Base-by-base conservation (phyloP, 306 rosid species). In the Rubus idaeus region DNA sequence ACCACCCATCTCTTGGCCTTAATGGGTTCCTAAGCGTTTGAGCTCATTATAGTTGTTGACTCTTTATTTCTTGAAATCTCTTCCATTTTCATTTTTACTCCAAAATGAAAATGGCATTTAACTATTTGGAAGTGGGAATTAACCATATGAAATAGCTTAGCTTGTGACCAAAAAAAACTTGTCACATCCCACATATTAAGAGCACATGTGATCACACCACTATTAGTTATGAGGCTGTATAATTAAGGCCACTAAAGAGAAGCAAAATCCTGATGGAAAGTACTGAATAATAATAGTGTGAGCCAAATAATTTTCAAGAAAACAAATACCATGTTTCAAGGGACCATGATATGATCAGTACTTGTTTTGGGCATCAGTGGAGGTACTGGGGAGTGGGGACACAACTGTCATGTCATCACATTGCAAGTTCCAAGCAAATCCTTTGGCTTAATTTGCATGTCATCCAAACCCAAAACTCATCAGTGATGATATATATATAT, bases 291-390 rank as follows among this genome's bases (percentile, higher is more conserved):
- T 40, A 65, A 40, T 40, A 40, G 45, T 65, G 70, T 39, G 47
- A 37, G 70, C 70, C 44, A 13, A 73, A 58, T 73, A 42, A 58
- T 58, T 57, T 73, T 18, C 30, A 30, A 44, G 68, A 73, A 42
- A 73, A 44, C 56, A 73, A 73, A 73, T 57, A 23, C 68, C 68
- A 73, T 58, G 78, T 75, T 75, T 61, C 49, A 40, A 46, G 70
- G 70, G 58, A 58, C 70, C 60, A 46, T 46, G 51, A 66, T 66
- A 66, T 41, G 71, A 42, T 67, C 21, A 17, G 45, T 13, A 16
- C 18, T 50, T 70, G 60, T 70, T 49, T 30, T 16, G 16, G 74
- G 26, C 26, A 4, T 14, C 35, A 2, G 57, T 47, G 57, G 55
- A 62, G 47, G 69, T 39, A 17, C 13, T 40, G 46, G 40, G 20